Conservation (phyloP, 2,329 filamentous ascomycete species). For the Fusarium fujikuroi region DNA sequence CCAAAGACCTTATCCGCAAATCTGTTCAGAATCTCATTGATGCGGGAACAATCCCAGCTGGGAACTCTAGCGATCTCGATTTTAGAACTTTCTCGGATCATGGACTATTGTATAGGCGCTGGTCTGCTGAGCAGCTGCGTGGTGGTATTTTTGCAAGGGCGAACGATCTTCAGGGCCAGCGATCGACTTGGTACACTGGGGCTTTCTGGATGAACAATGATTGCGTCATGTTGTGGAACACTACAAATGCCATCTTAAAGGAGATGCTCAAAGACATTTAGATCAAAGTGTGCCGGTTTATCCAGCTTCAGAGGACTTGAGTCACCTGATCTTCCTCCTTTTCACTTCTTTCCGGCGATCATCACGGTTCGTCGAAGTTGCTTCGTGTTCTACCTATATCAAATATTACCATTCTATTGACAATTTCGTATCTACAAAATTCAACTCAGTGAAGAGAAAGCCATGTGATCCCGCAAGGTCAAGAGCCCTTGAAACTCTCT, state of each 20-base stretch:
- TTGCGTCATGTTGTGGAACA: not conserved
- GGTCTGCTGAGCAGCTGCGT: not conserved
- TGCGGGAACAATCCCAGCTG: not conserved
- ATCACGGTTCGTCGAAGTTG: too few species aligned
- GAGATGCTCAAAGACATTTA: not conserved
- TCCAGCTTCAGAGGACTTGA: too few species aligned
- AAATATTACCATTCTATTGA: too few species aligned
- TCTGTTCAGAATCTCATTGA: not conserved
- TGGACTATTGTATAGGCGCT: not conserved
- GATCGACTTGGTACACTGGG: not conserved
- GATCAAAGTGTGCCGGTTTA: rapidly evolving
- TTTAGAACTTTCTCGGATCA: not conserved
- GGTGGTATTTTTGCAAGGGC: not conserved
- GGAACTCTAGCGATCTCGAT: not conserved
- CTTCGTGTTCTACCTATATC: too few species aligned
- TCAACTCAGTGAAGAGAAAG: too few species aligned
- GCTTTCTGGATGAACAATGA: not conserved
- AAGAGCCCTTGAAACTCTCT: too few species aligned
- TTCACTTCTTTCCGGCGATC: too few species aligned
- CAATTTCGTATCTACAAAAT: too few species aligned
- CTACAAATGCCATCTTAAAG: rapidly evolving
- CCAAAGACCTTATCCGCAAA: not conserved
- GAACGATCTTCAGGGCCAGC: not conserved
- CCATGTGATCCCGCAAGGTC: too few species aligned
- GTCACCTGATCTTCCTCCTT: too few species aligned